Base-by-base conservation (phyloP, 2,329 filamentous ascomycete genomes). In the Cryoendolithus antarcticus region DNA sequence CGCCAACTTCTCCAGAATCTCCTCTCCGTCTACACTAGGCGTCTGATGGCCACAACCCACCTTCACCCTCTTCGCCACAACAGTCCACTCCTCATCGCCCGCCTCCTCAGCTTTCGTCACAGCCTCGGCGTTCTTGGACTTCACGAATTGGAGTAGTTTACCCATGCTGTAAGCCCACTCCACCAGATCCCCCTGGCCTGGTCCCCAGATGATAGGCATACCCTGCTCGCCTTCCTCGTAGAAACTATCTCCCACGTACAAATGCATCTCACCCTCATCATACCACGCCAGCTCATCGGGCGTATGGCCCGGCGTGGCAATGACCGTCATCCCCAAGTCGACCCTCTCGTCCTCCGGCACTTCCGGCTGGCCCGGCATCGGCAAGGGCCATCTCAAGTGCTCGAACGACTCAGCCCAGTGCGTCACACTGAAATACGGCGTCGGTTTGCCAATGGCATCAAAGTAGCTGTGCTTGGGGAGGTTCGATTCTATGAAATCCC, bases 271-370 rank as follows among this genome's bases (percentile, higher is more conserved):
- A 2, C 57, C 49, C 6, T 57, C 49, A 36, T 69, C 66, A 47
- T 65, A 70, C 51, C 63, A 62, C 1, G 65, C 63, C 1, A 69
- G 45, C 12, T 61, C 57, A 41, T 69, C 65, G 0, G 65, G 66
- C 1, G 64, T 68, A 44, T 70, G 65, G n/a, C 67, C 67, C 2
- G 66, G 65, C 1, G 64, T 62, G 11, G 68, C 62, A 6, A 68
- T 50, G 15, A 69, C 57, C n/a, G 56, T 59, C 21, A 70, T 54
- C 1, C 55, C 53, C n/a, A 67, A 51, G 15, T 52, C 45, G 4
- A 41, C 24, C 32, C 21, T 9, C 15, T 40, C 32, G 7, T 29
- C 29, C 3, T 40, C 43, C 6, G 38, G 13, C 10, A 27, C 3
- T 6, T 45, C 40, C 15, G 15, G 15, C 15, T 19, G 15, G 5